Base-by-base conservation (phyloP, 2,329 filamentous ascomycete genomes). In the Sclerotinia spermophila region DNA sequence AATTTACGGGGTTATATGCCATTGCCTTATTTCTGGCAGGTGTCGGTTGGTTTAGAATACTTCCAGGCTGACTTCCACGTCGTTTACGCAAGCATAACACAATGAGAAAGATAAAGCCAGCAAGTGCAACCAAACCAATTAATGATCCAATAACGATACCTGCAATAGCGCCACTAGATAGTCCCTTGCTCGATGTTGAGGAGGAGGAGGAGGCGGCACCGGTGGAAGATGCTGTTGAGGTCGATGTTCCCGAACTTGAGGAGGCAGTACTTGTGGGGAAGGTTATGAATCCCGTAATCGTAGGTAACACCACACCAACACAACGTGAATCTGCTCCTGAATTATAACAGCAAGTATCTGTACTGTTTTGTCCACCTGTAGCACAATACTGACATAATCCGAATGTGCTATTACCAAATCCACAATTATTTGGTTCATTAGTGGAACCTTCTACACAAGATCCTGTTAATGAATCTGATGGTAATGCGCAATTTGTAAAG, bases 341-440 rank as follows among this genome's bases (percentile, higher is more conserved):
- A 76, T 89, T 93, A 78, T 94, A 90, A 81, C 96, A 99, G 83
- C 96, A 99, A 5, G 94, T 96, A 80, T 98, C 95, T 66, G 95
- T 98, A 15, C 93, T 91, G 81, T 98, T 98, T 73, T 90, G 88
- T 40, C 94, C 94, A 76, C 92, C 95, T 10, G 89, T 85, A 56
- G 87, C 86, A 81, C 96, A 99, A 81, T 96, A 97, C 6, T 90
- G 89, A 82, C 96, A 99, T 48, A 99, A 85, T 3, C 94, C 94
- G 69, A 90, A 80, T 11, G 86, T 88, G 79, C 87, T 90, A 74
- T 88, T 86, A 55, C 86, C 87, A 79, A 91, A 99, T 61, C 96
- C 96, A 81, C 96, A 99, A 79, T 98, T 93, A 10, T 89, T 81
- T 1, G 90, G 89, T 82, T 99, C 94, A 77, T 99, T 99, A 55